Base-by-base conservation (phyloP, 2,329 filamentous ascomycete species). In the Fusarium paranaense region DNA sequence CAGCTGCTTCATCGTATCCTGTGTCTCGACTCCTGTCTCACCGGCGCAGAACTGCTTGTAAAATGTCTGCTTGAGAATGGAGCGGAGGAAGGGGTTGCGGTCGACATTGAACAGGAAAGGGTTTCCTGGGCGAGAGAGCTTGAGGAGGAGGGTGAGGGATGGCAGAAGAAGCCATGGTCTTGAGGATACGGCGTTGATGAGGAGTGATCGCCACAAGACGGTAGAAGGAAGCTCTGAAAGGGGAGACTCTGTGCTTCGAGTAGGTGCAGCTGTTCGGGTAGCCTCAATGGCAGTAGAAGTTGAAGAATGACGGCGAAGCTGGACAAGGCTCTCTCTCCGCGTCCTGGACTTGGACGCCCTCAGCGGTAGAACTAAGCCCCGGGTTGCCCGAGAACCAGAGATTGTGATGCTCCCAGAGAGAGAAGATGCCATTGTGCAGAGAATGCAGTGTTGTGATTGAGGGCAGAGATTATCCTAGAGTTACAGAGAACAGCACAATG, bases 1-100 rank as follows among this genome's bases (percentile, higher is more conserved):
- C 30, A 89, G 74, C n/a, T 84, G 80, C 11, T 81, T 80, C 63
- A 85, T 84, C 0, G 83, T 86, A 20, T 77, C 78, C n/a, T 81
- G 80, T 0, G 89, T 86, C 79, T 90, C 86, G 0, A 80, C 77
- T 14, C 81, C 80, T 30, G 84, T 86, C 75, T 87, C 86, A 1
- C 89, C 89, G 0, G 87, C 86, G 71, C 89, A 90, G 80, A 90
- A 90, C 64, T 90, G 89, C 40, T 88, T 87, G 75, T 81, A 86
- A 5, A 87, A 88, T 0, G 87, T 89, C 67, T 85, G 82, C 76
- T 86, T 87, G 8, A 90, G 81, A 4, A 89, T 65, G 13, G 81
- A 78, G 30, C 84, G 81, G 14, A 90, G 80, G 0, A 89, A 20
- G 0, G 85, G 84, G 73, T 90, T 90, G 45, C 82, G 82, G 56